These are phyloP conservation scores for Yamadazyma taylorii DNA, from an alignment of 1,139 yeast genomes.

Conservation along the genomic window DNA sequence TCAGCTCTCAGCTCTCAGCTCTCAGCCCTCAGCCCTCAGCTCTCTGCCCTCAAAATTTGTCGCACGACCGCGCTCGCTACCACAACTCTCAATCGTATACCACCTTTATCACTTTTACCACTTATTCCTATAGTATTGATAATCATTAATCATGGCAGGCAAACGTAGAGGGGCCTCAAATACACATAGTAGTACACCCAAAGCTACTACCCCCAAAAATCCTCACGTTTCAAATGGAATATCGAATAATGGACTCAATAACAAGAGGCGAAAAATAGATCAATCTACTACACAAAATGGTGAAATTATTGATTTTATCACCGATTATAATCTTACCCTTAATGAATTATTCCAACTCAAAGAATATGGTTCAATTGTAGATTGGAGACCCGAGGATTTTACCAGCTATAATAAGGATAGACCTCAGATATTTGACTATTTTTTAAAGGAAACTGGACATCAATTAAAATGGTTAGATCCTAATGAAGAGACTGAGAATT, in stretches of 20 bases:
- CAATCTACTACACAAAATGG: constrained; percentile 15
- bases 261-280: constrained; percentile 13
- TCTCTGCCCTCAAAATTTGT: neutral
- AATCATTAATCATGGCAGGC: constrained; percentile 8
- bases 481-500: constrained; percentile 25
- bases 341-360: constrained; percentile 59
- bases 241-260: neutral
- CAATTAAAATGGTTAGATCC: constrained; percentile 36
- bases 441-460: constrained; percentile 28
- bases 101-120: neutral
- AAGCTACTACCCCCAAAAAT: neutral
- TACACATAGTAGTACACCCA: neutral
- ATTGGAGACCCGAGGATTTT: constrained; percentile 58
- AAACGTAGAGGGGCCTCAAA: constrained; percentile 11
- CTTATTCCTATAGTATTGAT: neutral
- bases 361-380: constrained; percentile 57
- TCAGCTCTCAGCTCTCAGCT: too few relatives aligned
- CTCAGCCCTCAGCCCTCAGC: too few relatives aligned
- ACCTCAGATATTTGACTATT: constrained; percentile 39
- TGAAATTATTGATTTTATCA: constrained; percentile 33
- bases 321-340: constrained; percentile 45
- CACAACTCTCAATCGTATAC: too few relatives aligned
- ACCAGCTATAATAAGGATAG: constrained; percentile 24
- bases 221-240: too few relatives aligned
- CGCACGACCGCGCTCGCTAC: constrained; percentile 4